Base-by-base conservation (phyloP, 441 rosid genomes). In the Daphne laureola region DNA sequence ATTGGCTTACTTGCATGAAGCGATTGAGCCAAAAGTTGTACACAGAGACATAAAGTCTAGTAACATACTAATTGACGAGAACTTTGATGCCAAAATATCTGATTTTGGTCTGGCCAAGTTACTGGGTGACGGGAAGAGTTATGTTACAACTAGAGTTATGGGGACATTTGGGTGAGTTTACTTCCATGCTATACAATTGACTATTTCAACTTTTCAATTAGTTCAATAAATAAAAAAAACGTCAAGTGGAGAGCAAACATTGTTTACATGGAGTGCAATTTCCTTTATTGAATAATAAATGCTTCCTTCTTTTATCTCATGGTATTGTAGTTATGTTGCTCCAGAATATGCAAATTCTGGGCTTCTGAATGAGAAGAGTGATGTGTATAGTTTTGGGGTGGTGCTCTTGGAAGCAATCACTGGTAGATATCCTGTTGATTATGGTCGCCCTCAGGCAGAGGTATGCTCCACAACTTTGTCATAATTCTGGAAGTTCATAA, bases 331-430 rank as follows among this genome's bases (percentile, higher is more conserved):
- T 42, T 92, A 89, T 58, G 97, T 92, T 40, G 98, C 98, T 18
- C 97, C 98, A 7, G 92, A 92, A 75, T 92, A 92, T 55, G 97
- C 96, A 57, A 86, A 92, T 56, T 83, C 96, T 1, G 97, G 98
- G 49, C 81, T 84, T 65, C 56, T 92, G 58, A 89, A 89, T 16
- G 89, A 85, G 76, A 85, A 77, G 77, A 85, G 93, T 23, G 93
- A 85, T 51, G 93, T 85, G 55, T 85, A 82, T 67, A 80, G 93
- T 72, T 84, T 76, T 55, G 93, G 93, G 16, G 83, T 84, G 63
- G 81, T 84, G 58, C 80, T 92, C 42, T 72, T 92, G 69, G 97
- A 92, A 80, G 96, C 97, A 48, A 78, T 92, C 52, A 89, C 97
- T 1, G 97, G 98, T 71, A 81, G 98, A 80, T 91, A 92, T 61